A percentile compares a stretch with the other conserved stretches of the same genome.
Evolutionary conservation across 2,329 filamentous ascomycete genomes (phyloP).

Genomic region (Fusarium nelsonii): DNA sequence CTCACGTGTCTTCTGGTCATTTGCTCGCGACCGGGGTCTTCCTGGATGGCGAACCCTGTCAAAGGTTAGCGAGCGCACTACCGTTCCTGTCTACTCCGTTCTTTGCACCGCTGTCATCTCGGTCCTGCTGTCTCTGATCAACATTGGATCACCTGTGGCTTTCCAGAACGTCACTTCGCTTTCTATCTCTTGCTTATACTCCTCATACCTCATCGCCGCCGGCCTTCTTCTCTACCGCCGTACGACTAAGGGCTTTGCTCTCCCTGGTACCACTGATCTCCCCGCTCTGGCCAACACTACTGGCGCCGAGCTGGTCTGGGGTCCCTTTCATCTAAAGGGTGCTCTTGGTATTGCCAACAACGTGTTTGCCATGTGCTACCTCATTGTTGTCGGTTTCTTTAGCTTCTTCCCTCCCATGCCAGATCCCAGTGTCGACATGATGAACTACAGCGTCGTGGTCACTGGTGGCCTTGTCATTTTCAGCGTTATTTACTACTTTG

Average conservation of each 20-base stretch:
- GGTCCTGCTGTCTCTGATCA: slow-evolving; percentile 51
- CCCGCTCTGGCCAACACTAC: slow-evolving; percentile 49
- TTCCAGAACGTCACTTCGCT: slow-evolving; percentile 51
- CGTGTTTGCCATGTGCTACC: slow-evolving; percentile 64
- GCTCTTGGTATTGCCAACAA: slow-evolving; percentile 66
- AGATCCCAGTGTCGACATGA: slow-evolving; percentile 50
- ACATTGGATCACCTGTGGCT: slow-evolving; percentile 50
- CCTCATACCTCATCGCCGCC: slow-evolving; percentile 50
- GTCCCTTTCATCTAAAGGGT: slow-evolving; percentile 66
- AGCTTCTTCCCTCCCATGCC: slow-evolving; percentile 62
- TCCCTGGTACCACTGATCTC: slow-evolving; percentile 42
- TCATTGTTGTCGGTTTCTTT: slow-evolving; percentile 68
- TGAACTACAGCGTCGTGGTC: slow-evolving; percentile 63
- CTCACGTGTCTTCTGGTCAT: slow-evolving; percentile 69
- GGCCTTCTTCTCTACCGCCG: slow-evolving; percentile 49
- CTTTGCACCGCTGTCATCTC: slow-evolving; percentile 46
- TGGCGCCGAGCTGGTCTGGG: slow-evolving; percentile 59
- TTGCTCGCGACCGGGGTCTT: slow-evolving; percentile 54
- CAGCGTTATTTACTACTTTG: slow-evolving; percentile 61
- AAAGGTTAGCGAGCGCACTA: slow-evolving; percentile 46
- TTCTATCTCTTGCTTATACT: slow-evolving; percentile 49
- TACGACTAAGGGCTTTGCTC: slow-evolving; percentile 44
- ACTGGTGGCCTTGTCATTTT: slow-evolving; percentile 58
- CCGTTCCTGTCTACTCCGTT: slow-evolving; percentile 49
- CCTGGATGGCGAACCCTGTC: slow-evolving; percentile 50